Conservation (phyloP, 495 filamentous ascomycete genomes). For the Penicillium coffeae region DNA sequence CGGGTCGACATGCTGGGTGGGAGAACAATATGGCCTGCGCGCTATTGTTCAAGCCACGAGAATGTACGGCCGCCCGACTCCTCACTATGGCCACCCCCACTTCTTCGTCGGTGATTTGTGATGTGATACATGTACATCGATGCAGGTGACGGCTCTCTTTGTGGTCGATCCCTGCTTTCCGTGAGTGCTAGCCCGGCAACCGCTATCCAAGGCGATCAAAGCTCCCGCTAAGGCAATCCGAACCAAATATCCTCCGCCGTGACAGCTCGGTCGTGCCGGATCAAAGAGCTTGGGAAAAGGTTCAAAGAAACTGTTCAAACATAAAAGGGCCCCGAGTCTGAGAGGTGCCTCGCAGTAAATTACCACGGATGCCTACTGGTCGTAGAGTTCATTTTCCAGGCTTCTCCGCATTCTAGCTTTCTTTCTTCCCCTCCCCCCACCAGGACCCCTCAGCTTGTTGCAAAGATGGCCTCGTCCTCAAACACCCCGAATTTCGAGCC, state of each 20-base stretch:
- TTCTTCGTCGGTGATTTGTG: neutral
- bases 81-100: neutral
- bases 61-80: neutral
- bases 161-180: neutral
- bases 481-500: constrained; percentile 43
- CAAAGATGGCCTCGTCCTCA: neutral
- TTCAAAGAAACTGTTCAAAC: neutral
- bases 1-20: too few species aligned
- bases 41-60: neutral
- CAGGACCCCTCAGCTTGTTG: neutral
- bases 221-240: neutral
- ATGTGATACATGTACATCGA: neutral
- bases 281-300: neutral
- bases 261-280: too few species aligned
- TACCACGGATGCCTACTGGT: neutral
- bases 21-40: neutral
- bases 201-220: neutral
- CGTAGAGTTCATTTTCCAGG: neutral
- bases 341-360: neutral
- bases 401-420: neutral
- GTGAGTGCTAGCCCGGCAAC: neutral
- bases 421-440: constrained; percentile 8
- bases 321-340: neutral
- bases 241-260: too few species aligned
- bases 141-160: neutral